phyloP scores from a whole-genome alignment of 208 protist species.

The Trypanosoma lewisi region DNA sequence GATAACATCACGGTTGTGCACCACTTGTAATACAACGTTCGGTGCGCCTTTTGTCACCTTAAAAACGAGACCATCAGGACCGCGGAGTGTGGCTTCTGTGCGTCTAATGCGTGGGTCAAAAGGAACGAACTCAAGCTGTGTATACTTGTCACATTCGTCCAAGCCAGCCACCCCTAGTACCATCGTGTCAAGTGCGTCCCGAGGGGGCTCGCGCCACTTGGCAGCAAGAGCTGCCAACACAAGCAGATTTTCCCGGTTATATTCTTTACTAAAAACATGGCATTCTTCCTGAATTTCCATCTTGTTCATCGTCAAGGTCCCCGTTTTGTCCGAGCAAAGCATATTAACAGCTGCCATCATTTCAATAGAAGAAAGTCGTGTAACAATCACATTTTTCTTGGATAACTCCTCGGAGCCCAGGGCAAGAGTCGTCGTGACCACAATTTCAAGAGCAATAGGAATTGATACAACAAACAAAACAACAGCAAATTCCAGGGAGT shows the following conservation, averaged over 20 bases:
- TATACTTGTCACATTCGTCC: conserved; percentile 79
- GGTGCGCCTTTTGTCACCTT: conserved; percentile 88
- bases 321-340: conserved; percentile 95
- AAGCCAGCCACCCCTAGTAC: conserved; percentile 70
- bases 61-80: conserved; percentile 70
- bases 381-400: conserved; percentile 93
- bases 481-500: conserved; percentile 72
- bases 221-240: conserved; percentile 81
- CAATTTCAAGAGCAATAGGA: conserved; percentile 84
- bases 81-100: conserved; percentile 61
- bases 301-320: conserved; percentile 94
- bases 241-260: conserved; percentile 56
- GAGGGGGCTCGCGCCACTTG: conserved; percentile 68
- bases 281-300: conserved; percentile 84
- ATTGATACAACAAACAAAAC: conserved; percentile 94
- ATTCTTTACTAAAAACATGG: conserved; percentile 65
- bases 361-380: conserved; percentile 91
- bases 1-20: conserved; percentile 77
- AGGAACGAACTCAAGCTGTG: conserved; percentile 67
- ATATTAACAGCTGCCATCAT: conserved; percentile 54
- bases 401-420: conserved; percentile 91
- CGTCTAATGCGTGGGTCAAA: conserved; percentile 73
- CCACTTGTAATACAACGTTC: conserved; percentile 76
- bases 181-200: conserved; percentile 84
- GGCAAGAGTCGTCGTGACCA: conserved; percentile 86